Evolutionary conservation across 2,329 filamentous ascomycete genomes (phyloP), one percentile per base, ranked within the genome.

Genomic region (Thelonectria olida): DNA sequence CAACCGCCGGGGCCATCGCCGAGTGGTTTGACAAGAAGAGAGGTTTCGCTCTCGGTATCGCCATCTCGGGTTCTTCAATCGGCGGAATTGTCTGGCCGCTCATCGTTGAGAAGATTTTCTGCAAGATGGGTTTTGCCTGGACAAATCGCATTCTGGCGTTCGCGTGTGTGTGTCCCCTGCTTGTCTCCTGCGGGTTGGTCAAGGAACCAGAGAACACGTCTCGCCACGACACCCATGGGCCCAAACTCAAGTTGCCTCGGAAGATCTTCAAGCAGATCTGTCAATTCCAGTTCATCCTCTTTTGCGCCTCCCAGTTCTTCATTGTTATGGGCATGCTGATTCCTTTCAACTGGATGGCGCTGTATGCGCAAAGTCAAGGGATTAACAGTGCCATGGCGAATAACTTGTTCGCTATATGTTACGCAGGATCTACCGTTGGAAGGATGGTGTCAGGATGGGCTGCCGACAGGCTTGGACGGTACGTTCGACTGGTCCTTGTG

Each of bases 351-450:
- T 75, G 68, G 62, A 72, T 76, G 7, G 82, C 85, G 54, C 74
- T 83, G 6, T 90, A 84, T 70, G 86, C 85, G 6, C 75, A 82
- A 6, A 73, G 80, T 0, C 74, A 79, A 1, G 73, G 76, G 8
- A 80, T 88, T 41, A 80, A 82, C 2, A 74, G 74, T 17, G 75
- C 80, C 19, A 76, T 87, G 10, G 82, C 84, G 2, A 88, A 89
- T 74, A 89, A 88, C 66, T 79, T 90, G 34, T 78, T 90, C 6
- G 79, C 87, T 8, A 84, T 90, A 63, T 80, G 89, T 66, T 90
- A 90, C 69, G 81, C 82, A 0, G 85, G 85, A 12, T 85, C 83
- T 1, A 77, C 82, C 8, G 73, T 83, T 22, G 85, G 86, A 4
- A 82, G 85, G 39, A 81, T 87, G 61, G 63, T 79, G 1, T 82